phyloP scores from a whole-genome alignment of 2,329 filamentous ascomycete species.

The Stachybotrys echinatus region DNA sequence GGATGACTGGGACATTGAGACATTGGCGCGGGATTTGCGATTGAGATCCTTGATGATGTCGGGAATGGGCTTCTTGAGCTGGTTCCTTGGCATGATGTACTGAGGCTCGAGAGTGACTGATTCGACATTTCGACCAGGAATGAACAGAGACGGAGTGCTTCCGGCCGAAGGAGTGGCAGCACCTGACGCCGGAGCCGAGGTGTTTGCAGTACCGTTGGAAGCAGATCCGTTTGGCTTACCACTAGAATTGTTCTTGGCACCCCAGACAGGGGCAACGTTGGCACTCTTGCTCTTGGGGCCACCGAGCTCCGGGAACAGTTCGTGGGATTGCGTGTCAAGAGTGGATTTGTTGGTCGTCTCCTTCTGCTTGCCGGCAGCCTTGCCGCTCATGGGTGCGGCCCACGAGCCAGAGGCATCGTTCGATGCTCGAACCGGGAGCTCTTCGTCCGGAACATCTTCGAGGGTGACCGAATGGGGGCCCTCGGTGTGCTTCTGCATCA shows the following conservation, averaged over 20 bases:
- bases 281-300: constrained; percentile 61
- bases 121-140: constrained; percentile 81
- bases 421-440: constrained; percentile 55
- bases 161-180: constrained; percentile 34
- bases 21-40: constrained; percentile 79
- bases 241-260: constrained; percentile 56
- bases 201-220: constrained; percentile 51
- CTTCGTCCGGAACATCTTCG: constrained; percentile 78
- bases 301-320: constrained; percentile 90
- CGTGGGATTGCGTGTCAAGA: constrained; percentile 81
- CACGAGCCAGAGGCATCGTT: constrained; percentile 40
- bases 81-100: constrained; percentile 68
- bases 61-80: constrained; percentile 78
- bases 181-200: constrained; percentile 60
- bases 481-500: constrained; percentile 57
- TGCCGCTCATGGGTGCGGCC: constrained; percentile 49
- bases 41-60: constrained; percentile 92
- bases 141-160: constrained; percentile 50
- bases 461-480: constrained; percentile 59
- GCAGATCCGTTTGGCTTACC: constrained; percentile 49
- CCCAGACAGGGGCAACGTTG: constrained; percentile 70
- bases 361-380: constrained; percentile 66
- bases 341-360: constrained; percentile 38
- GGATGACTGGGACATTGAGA: constrained; percentile 70
- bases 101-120: constrained; percentile 67